Evolutionary conservation across 352 stramenopile species (phyloP), one percentile per base, ranked within the genome.

Genomic region (Aphanomyces astaci): DNA sequence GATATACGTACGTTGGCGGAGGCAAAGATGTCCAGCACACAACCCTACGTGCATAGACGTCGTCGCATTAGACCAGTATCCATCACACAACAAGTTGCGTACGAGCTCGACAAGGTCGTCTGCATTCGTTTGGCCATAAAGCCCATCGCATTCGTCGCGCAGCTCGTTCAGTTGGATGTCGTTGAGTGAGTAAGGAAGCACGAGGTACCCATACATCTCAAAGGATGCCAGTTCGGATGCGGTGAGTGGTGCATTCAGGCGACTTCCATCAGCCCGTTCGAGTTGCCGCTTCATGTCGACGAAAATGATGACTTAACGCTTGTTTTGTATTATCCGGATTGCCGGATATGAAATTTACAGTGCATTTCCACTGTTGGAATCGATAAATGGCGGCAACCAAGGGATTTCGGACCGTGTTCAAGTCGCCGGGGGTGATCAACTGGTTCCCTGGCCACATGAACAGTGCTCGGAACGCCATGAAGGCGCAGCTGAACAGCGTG

Each of bases 371-470:
- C n/a, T 15, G n/a, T n/a, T 49, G 17, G 40, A 49, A 25, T 11
- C n/a, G 10, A 25, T 11, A 1, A 10, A 52, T 52, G 32, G 56
- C 56, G 5, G 32, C 56, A n/a, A 10, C 22, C 17, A 48, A 45
- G 31, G 56, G 36, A 2, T 65, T 65, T 36, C 56, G 56, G 2
- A 65, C 32, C n/a, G 56, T 65, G 31, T 65, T 65, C 56, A 65
- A 65, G 56, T 39, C 56, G 56, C 28, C 56, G 56, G 46, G 33
- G 32, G n/a, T 19, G 19, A 86, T 94, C 59, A 94, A 94, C 66
- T 95, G 86, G 86, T 95, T 95, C 66, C 86, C 86, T 30, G 86
- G 86, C 31, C 87, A 95, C 74, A 93, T 95, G 86, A 84, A 85
- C 7, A 66, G 84, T 3, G 87, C 84, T n/a, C 73, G 82, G 39